Base-by-base conservation (phyloP, 2,329 filamentous ascomycete species). In the Colletotrichum trifolii region DNA sequence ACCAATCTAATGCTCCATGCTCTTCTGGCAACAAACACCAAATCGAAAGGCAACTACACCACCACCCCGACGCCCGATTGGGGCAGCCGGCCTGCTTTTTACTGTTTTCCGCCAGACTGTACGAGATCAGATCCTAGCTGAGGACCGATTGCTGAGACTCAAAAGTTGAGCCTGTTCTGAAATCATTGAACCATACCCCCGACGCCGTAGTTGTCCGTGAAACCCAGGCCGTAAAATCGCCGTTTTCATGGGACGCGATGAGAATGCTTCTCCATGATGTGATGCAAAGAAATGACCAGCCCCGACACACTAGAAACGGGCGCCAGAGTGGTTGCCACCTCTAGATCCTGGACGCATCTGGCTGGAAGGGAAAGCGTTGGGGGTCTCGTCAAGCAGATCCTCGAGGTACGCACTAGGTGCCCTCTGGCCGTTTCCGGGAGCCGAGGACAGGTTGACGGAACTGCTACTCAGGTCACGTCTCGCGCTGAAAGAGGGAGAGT, bases 361-460 rank as follows among this genome's bases (percentile, higher is more conserved):
- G 47, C 72, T 73, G 12, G 83, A 81, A 10, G 85, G 84, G 58
- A 87, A 80, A 69, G 79, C 76, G 42, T 80, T 79, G 6, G 83
- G 82, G 72, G 94, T 90, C 68, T 91, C 92, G 73, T 94, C 93
- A 67, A 97, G 90, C 54, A 98, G 78, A 75, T 97, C 94, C 65
- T 98, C 94, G 43, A 98, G 82, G 75, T 94, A 97, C 15, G 93
- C 92, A 75, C 93, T 97, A 0, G 95, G 95, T 13, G 94, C 91
- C 62, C 94, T 85, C 61, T 89, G 88, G 57, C 88, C 90, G 12
- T 88, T 83, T 3, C 90, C 85, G 13, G 72, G 71, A 4, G 67
- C 66, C 60, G 87, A 83, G 67, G 85, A 87, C 63, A 91, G 82
- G 70, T 89, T 91, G 67, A 94, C 74, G 5, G 88, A 90, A 74